A percentile compares a stretch with the other conserved stretches of the same genome.
These are phyloP conservation scores for Phytophthora constricta DNA, from an alignment of 352 stramenopile species.

Conservation along the genomic window DNA sequence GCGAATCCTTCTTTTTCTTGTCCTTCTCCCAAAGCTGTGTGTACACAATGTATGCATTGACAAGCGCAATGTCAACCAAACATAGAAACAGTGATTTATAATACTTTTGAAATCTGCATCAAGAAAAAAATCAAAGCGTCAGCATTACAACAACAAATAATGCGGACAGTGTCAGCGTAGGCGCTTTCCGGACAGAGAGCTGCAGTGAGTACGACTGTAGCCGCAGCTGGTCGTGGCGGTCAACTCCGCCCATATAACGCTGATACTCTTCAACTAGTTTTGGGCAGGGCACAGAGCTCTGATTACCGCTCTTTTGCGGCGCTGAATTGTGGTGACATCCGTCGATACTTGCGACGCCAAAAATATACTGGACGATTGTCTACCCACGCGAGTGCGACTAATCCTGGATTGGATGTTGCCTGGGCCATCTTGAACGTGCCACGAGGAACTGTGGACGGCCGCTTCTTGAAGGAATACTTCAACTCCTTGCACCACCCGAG, in stretches of 20 bases:
- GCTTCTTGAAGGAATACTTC: background rate
- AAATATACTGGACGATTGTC: background rate
- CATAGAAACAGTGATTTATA: slow-evolving; percentile 19
- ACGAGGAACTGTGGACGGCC: background rate
- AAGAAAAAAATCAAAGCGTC: too few species aligned
- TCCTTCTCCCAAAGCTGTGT: background rate
- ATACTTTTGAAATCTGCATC: slow-evolving; percentile 5
- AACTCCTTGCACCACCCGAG: background rate
- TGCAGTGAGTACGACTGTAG: slow-evolving; percentile 25
- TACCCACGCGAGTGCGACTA: background rate
- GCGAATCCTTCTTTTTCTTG: background rate
- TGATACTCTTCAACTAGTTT: background rate
- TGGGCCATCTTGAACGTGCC: background rate
- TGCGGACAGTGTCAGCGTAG: background rate
- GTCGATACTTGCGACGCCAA: background rate
- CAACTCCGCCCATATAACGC: background rate
- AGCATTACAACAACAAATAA: background rate
- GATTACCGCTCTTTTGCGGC: background rate
- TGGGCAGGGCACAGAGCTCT: background rate
- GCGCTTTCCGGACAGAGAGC: background rate
- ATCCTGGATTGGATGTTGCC: background rate
- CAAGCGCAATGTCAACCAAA: slow-evolving; percentile 25
- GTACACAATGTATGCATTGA: slow-evolving; percentile 28
- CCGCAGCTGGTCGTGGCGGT: slow-evolving; percentile 18
- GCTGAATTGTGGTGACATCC: background rate